Conservation (phyloP, 1,284 basidiomycete genomes). For the Papiliotrema nemorosa region DNA sequence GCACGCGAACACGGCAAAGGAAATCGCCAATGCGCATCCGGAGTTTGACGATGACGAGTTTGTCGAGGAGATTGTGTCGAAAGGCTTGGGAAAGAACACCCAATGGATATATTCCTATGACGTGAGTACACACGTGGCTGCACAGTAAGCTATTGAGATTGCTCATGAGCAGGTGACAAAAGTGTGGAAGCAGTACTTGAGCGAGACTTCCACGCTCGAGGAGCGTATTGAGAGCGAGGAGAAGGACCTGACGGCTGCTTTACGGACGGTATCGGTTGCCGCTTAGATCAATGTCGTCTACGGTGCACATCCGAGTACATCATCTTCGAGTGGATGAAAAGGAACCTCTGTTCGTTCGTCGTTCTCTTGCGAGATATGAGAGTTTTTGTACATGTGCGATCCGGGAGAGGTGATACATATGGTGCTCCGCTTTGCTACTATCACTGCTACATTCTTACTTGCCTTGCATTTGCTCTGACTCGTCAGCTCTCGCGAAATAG, state of each 20-base stretch:
- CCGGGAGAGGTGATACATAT: conserved; percentile 2
- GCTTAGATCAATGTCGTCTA: too few species aligned
- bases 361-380: too few species aligned
- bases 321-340: too few species aligned
- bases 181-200: neutral
- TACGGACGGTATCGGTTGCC: too few species aligned
- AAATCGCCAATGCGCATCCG: conserved; percentile 7
- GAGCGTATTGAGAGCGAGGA: too few species aligned
- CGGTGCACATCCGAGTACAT: too few species aligned
- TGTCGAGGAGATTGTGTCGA: conserved; percentile 14
- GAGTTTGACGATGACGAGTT: conserved; percentile 12
- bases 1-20: conserved; percentile 11
- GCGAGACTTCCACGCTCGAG: too few species aligned
- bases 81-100: conserved; percentile 2
- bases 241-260: too few species aligned
- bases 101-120: conserved; percentile 28
- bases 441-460: neutral
- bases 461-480: conserved; percentile 4
- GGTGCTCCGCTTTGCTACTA: neutral
- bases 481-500: neutral
- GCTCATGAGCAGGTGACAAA: neutral
- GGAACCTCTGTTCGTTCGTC: too few species aligned
- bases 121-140: conserved; percentile 11
- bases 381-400: too few species aligned
- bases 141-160: neutral